Conservation (phyloP, 768 basidiomycete species). For the Phanerochaete carnosa region DNA sequence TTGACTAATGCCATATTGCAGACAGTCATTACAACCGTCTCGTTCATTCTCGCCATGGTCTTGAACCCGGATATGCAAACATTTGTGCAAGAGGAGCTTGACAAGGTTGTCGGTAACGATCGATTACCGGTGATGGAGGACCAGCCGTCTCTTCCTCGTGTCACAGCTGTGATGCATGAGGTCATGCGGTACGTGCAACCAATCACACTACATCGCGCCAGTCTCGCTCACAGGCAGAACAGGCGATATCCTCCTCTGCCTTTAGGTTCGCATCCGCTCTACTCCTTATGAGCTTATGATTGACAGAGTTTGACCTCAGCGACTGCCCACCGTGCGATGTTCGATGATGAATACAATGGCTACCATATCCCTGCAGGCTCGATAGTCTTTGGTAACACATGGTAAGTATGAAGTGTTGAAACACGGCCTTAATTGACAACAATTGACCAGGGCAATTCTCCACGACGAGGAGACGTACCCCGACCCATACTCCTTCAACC, state of each 20-base stretch:
- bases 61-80: slow-evolving; percentile 14
- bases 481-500: slow-evolving; percentile 23
- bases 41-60: not conserved
- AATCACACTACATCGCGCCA: no score
- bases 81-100: slow-evolving; percentile 25
- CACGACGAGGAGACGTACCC: slow-evolving; percentile 18
- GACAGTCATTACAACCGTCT: no score
- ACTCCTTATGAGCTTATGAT: not conserved
- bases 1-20: no score
- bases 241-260: not conserved
- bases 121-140: slow-evolving; percentile 26
- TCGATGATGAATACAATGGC: slow-evolving; percentile 1
- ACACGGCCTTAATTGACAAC: no score
- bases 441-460: slow-evolving; percentile 28
- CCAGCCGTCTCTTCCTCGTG: slow-evolving; percentile 19
- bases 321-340: slow-evolving; percentile 23
- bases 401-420: no score
- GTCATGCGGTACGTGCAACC: not conserved
- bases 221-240: no score
- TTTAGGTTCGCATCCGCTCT: not conserved
- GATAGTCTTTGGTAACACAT: not conserved
- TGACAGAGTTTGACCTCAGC: not conserved
- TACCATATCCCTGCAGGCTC: slow-evolving; percentile 1
- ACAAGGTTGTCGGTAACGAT: slow-evolving; percentile 20
- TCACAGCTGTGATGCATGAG: slow-evolving; percentile 8